These are phyloP conservation scores for Spiraea crenata DNA, from an alignment of 331 rosid genomes.

Conservation along the genomic window DNA sequence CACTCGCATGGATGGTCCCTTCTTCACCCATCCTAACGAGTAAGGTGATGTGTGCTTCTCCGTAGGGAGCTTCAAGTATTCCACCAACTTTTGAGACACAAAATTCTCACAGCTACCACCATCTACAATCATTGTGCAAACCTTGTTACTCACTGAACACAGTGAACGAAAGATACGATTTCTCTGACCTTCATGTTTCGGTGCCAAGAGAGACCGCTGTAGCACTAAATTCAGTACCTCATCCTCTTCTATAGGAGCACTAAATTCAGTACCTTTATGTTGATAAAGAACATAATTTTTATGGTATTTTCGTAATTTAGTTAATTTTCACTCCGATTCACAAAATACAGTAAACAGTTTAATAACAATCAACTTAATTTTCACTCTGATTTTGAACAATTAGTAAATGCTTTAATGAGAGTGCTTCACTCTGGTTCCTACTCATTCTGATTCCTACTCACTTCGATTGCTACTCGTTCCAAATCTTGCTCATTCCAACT, in stretches of 20 bases:
- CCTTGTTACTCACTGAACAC: not conserved
- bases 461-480: no score
- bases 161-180: not conserved
- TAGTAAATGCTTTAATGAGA: no score
- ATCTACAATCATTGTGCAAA: not conserved
- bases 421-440: no score
- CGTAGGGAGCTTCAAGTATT: not conserved
- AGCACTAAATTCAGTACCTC: not conserved
- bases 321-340: no score
- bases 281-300: no score
- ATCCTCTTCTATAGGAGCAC: not conserved
- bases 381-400: no score
- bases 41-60: not conserved
- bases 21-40: not conserved
- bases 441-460: no score
- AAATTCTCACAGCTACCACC: not conserved
- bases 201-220: not conserved
- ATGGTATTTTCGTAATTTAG: no score
- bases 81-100: not conserved
- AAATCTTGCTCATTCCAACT: no score
- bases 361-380: no score
- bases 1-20: not conserved
- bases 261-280: no score
- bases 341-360: no score
- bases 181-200: not conserved